Base-by-base conservation (phyloP, 73 alveolate species). In the Paramecium bursaria region DNA sequence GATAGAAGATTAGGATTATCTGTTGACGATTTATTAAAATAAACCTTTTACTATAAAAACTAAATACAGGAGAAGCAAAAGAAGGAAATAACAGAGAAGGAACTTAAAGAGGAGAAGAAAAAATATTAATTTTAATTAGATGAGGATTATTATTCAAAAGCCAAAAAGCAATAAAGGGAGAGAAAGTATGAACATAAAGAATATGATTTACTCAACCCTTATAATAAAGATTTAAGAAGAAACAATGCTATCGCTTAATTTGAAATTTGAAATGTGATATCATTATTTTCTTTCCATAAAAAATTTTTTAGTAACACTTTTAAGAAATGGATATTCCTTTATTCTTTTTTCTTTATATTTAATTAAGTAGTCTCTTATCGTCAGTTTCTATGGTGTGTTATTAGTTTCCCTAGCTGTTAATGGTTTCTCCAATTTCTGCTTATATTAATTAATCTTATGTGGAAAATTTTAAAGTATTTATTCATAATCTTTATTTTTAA, bases 41-140 rank as follows among this genome's bases (percentile, higher is more conserved):
- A 30, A 3, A 14, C 7, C 13, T 14, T 29, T 3, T 30, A 10
- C 1, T 29, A 30, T n/a, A 57, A 57, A 17, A 57, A 57, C 33
- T 30, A 57, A 10, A 23, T 30, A 17, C 31, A 30, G 1, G 2
- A 57, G n/a, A 57, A 57, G 17, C 33, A 23, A 57, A 23, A 17
- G 11, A 57, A 57, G 33, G 76, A 57, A 14, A 23, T 57, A 17
- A 57, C 76, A n/a, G 76, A 57, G 9, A 57, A 57, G 4, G 4
- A 57, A 57, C 14, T 57, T 10, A 57, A 57, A 27, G 76, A 57
- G 51, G 76, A 57, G 33, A 57, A 57, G 26, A 23, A 50, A 11
- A 57, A 57, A 57, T 57, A 57, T 27, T 9, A 57, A 57, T 57
- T 30, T 57, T 29, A 57, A 57, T 57, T 57, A 4, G 76, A 57